A percentile compares a stretch with the other conserved stretches of the same genome.
Conservation (phyloP, 2,329 filamentous ascomycete species). For the Trichoderma sp. region DNA sequence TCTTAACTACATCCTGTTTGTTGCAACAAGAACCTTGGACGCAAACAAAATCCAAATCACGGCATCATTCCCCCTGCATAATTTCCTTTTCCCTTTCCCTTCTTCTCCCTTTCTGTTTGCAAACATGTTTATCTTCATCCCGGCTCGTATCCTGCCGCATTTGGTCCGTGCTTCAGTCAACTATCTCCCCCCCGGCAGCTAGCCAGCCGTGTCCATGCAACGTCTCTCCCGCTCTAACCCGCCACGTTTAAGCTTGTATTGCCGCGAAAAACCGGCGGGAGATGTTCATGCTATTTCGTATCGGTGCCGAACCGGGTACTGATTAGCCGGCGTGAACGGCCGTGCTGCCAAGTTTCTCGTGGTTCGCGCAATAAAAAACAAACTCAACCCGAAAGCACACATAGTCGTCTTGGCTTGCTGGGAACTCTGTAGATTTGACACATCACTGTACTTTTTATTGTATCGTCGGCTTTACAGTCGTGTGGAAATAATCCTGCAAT, state of each 20-base stretch:
- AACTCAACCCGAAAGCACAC: not conserved
- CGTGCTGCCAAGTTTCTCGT: not conserved
- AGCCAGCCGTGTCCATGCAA: not conserved
- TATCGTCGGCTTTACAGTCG: not conserved
- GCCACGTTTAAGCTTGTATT: not conserved
- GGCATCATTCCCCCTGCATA: not conserved
- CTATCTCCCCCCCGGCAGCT: not conserved
- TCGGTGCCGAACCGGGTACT: not conserved
- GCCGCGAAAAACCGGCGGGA: not conserved
- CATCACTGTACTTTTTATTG: not conserved
- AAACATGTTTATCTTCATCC: not conserved
- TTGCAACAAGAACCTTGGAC: not conserved
- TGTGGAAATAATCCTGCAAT: not conserved
- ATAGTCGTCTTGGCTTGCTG: not conserved
- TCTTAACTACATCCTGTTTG: not conserved
- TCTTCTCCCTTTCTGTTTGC: not conserved
- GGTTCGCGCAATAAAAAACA: not conserved
- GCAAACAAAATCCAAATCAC: not conserved
- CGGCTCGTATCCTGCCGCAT: not conserved
- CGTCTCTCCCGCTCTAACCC: not conserved
- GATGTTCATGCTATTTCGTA: not conserved
- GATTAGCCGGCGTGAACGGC: not conserved
- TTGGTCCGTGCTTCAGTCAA: not conserved
- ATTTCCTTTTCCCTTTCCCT: not conserved
- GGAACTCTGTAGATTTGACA: not conserved